Percentiles rank a stretch among this genome's conserved stretches.
phyloP scores from a whole-genome alignment of 768 basidiomycete species.

The Amanita phalloides region DNA sequence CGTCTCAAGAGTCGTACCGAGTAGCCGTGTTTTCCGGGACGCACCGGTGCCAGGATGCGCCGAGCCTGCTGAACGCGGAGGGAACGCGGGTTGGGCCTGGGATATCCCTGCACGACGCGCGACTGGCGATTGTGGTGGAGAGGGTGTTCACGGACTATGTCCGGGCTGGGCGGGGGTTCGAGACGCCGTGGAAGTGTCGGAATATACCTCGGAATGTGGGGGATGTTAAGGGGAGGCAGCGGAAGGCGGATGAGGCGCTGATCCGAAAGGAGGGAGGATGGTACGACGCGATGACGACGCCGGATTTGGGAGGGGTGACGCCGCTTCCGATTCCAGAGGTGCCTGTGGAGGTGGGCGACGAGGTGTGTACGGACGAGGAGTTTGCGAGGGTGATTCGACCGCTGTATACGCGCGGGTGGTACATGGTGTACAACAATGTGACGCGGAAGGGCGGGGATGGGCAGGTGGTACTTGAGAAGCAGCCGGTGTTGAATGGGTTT shows the following conservation, averaged over 20 bases:
- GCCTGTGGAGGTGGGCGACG: not conserved
- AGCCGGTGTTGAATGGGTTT: constrained; percentile 1
- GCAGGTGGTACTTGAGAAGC: not conserved
- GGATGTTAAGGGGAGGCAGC: not conserved
- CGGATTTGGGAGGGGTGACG: not conserved
- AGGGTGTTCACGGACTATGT: not conserved
- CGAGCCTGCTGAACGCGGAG: not conserved
- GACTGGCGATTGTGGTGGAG: not conserved
- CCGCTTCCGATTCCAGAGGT: not conserved
- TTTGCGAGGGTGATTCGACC: not conserved
- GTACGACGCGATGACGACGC: not conserved
- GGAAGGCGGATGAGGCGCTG: not conserved
- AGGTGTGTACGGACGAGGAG: not conserved
- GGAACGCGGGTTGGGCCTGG: not conserved
- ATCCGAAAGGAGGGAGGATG: not conserved
- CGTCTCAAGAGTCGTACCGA: not conserved
- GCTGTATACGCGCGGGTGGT: constrained; percentile 1
- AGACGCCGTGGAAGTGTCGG: not conserved
- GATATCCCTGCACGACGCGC: not conserved
- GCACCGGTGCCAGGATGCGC: not conserved
- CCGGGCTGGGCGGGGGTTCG: not conserved
- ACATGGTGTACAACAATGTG: constrained; percentile 1
- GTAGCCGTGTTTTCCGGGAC: not conserved
- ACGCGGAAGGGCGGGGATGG: not conserved
- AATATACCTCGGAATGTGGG: not conserved